These are phyloP conservation scores for Fraxinus nigra DNA, from an alignment of 305 asterid species.

Conservation along the genomic window DNA sequence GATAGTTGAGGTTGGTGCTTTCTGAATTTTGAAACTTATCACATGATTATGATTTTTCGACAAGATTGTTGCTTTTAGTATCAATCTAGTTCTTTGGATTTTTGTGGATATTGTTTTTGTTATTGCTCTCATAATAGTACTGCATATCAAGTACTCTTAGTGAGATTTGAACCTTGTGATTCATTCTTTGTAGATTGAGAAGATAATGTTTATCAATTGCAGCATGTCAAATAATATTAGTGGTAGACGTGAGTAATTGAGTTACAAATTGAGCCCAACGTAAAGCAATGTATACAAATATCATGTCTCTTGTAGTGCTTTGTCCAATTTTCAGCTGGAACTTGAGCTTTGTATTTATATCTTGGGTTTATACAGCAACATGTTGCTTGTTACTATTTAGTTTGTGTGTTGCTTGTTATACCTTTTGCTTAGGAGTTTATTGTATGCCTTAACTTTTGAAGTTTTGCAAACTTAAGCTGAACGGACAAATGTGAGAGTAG, in stretches of 20 bases:
- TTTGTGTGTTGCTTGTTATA: not conserved
- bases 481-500: not conserved
- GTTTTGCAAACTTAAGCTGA: not conserved
- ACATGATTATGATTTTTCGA: not conserved
- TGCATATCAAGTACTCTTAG: not conserved
- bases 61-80: not conserved
- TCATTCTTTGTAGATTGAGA: not conserved
- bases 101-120: not conserved
- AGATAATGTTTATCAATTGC: not conserved
- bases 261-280: not conserved
- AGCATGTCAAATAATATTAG: not conserved
- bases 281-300: not conserved
- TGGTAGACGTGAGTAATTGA: not conserved
- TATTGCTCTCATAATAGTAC: not conserved
- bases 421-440: not conserved
- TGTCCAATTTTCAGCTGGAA: not conserved
- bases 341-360: not conserved
- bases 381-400: not conserved
- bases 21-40: slow-evolving; percentile 10
- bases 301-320: not conserved
- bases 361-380: not conserved
- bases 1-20: slow-evolving; percentile 86
- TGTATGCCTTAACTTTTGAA: not conserved
- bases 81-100: not conserved
- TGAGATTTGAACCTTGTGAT: not conserved